Evolutionary conservation across 176 grass and related monocot species (phyloP), one percentile per base, ranked within the genome.

Genomic region (Secale cereale): DNA sequence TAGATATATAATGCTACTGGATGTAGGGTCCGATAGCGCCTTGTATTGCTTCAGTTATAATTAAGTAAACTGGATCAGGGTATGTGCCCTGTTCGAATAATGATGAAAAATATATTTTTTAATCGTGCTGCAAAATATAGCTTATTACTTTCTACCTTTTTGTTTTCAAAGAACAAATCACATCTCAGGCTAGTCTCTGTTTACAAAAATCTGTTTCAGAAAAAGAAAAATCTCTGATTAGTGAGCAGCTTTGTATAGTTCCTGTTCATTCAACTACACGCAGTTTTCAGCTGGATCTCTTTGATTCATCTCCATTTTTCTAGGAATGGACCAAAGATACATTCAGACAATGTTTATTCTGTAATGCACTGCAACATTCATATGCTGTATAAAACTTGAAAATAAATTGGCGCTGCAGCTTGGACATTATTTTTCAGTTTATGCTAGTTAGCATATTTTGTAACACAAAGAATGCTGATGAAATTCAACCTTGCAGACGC

Each of bases 401-500:
- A 17, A 43, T 3, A 15, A 19, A 23, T 67, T 28, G 9, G 45
- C 65, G 30, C 29, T 57, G 13, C 32, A 74, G 31, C 10, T 17
- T 83, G 64, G 17, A 79, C 5, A 41, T 33, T 8, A 3, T 22
- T 66, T 80, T 73, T 15, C 3, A 62, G 20, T 46, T 37, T 70
- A 59, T 56, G 30, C 31, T 65, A 68, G 31, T 31, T 82, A 20
- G 40, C 40, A 20, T 57, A 57, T 57, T 57, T 57, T 20, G 19
- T 20, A 57, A 57, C 0, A 57, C 54, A 57, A 57, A 57, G 16
- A 17, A 35, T 81, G 43, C 64, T 69, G 22, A 69, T 69, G 19
- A 54, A 17, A 25, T 33, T 29, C 29, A 36, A 81, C 19, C 13
- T 59, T 83, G 70, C 91, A 99, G 97, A 99, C 93, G 8, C 91